A percentile compares a stretch with the other conserved stretches of the same genome.
These are phyloP conservation scores for Podaxis carcinomalis DNA, from an alignment of 768 basidiomycete genomes.

Conservation along the genomic window DNA sequence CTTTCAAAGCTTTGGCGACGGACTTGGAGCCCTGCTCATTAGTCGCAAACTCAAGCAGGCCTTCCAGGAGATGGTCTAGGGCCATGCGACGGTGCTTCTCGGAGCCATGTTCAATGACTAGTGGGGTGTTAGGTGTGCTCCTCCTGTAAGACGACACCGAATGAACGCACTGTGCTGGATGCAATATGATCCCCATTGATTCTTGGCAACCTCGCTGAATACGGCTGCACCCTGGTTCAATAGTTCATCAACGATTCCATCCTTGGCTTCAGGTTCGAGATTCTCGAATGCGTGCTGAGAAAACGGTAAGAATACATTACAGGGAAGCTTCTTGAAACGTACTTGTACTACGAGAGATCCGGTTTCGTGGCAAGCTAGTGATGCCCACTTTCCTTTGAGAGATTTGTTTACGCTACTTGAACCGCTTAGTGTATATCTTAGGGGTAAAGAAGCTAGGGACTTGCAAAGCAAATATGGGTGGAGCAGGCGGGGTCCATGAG, in stretches of 20 bases:
- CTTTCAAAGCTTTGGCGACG: conserved; percentile 82
- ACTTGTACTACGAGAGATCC: conserved; percentile 88
- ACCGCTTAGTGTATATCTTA: not conserved
- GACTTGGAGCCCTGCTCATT: conserved; percentile 88
- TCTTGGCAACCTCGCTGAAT: conserved; percentile 78
- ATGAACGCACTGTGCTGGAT: conserved; percentile 70
- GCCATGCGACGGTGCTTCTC: conserved; percentile 70
- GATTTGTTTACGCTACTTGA: conserved; percentile 74
- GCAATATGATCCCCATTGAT: conserved; percentile 88
- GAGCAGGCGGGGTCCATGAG: conserved; percentile 81
- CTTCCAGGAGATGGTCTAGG: conserved; percentile 70
- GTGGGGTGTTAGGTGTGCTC: not conserved
- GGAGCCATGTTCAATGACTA: conserved; percentile 84
- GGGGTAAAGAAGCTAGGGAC: conserved; percentile 20
- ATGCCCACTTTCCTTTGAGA: conserved; percentile 84
- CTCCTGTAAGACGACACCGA: not conserved
- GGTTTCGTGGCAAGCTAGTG: conserved; percentile 86
- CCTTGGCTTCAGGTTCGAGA: conserved; percentile 77
- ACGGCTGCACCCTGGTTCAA: conserved; percentile 64
- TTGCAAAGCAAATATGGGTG: conserved; percentile 84
- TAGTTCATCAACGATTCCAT: conserved; percentile 81
- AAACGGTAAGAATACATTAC: not conserved
- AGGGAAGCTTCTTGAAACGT: conserved; percentile 8
- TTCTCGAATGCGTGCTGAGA: conserved; percentile 80
- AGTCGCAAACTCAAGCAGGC: conserved; percentile 75